Evolutionary conservation across 495 filamentous ascomycete species (phyloP).

Genomic region (Penicillium herquei): DNA sequence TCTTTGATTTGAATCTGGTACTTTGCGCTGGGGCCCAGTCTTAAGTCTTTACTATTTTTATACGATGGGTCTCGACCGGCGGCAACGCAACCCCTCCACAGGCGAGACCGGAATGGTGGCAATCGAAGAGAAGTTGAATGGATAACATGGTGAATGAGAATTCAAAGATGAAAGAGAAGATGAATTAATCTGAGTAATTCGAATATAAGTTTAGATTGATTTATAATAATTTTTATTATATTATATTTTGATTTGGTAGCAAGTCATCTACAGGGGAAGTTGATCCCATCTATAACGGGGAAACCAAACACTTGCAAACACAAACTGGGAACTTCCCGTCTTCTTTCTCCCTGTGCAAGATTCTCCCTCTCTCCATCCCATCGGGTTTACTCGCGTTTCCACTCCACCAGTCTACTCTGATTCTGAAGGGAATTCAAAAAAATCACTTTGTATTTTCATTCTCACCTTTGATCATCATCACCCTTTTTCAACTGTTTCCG

Average conservation of each 20-base stretch:
- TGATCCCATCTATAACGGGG: conserved; percentile 21
- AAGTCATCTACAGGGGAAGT: neutral
- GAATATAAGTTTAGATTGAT: neutral
- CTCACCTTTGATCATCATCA: conserved; percentile 16
- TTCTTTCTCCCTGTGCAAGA: conserved; percentile 25
- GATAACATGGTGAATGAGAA: no score
- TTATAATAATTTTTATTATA: neutral
- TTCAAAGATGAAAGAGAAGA: neutral
- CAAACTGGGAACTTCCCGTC: conserved; percentile 27
- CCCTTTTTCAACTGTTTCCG: conserved; percentile 1
- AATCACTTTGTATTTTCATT: neutral
- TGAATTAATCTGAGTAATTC: neutral
- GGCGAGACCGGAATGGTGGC: conserved; percentile 2
- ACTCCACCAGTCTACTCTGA: conserved; percentile 3
- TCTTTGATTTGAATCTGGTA: no score
- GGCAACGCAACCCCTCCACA: conserved; percentile 13
- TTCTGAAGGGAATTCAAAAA: neutral
- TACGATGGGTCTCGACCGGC: conserved; percentile 17
- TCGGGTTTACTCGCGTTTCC: neutral
- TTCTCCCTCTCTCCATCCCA: conserved; percentile 21
- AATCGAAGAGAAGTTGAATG: neutral
- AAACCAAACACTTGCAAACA: conserved; percentile 31
- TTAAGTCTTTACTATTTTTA: neutral
- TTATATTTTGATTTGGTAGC: neutral
- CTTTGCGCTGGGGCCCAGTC: neutral